These are phyloP conservation scores for Collybia nuda DNA, from an alignment of 768 basidiomycete genomes.

Conservation along the genomic window DNA sequence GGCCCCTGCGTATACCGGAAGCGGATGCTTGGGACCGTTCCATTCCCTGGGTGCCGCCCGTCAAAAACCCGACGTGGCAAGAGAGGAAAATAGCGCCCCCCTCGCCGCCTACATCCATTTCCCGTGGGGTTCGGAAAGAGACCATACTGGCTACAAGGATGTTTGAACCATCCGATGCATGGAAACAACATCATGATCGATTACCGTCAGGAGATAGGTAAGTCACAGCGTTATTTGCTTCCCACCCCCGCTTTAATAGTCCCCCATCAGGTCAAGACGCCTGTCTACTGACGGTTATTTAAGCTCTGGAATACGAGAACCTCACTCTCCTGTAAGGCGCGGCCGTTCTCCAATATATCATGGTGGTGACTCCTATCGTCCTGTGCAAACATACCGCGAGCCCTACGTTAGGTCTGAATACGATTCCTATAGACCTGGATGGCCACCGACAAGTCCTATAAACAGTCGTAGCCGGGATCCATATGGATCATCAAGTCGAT, in stretches of 20 bases:
- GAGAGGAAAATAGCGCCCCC: conserved; percentile 41
- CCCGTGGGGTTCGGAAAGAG: conserved; percentile 30
- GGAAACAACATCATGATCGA: conserved; percentile 61
- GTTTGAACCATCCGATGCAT: conserved; percentile 72
- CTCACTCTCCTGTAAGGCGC: conserved; percentile 34
- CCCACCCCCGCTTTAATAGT: background rate
- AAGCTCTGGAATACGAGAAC: conserved; percentile 30
- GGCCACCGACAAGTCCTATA: conserved; percentile 18
- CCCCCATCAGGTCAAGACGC: conserved; percentile 5
- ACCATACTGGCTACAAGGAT: conserved; percentile 41
- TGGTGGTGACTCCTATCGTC: conserved; percentile 52
- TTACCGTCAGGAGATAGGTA: conserved; percentile 41
- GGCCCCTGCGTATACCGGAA: conserved; percentile 36
- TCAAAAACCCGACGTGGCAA: conserved; percentile 32
- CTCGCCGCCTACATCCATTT: conserved; percentile 31
- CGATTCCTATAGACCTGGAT: conserved; percentile 54
- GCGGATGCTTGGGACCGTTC: conserved; percentile 46
- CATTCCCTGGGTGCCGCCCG: conserved; percentile 37
- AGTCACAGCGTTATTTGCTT: conserved; percentile 15
- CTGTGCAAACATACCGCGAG: conserved; percentile 39
- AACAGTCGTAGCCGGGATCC: conserved; percentile 19
- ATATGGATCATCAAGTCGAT: conserved; percentile 21
- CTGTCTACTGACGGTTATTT: conserved; percentile 28
- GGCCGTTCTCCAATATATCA: conserved; percentile 27
- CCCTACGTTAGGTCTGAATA: conserved; percentile 31